Evolutionary conservation across 202 grass and related monocot species (phyloP).

Genomic region (Panicum virgatum): DNA sequence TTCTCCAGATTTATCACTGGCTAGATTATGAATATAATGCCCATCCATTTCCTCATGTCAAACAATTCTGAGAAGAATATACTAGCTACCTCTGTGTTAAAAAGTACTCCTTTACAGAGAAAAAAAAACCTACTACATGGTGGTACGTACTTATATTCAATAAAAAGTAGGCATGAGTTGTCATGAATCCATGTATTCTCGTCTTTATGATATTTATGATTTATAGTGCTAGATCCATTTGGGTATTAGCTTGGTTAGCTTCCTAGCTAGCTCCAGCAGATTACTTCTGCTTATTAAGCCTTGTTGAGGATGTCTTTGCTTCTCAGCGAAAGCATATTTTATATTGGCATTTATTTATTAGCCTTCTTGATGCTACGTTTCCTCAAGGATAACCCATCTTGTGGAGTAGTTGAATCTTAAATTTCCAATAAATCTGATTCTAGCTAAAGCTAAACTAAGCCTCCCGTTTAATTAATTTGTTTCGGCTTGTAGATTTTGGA

Average conservation of each 20-base stretch:
- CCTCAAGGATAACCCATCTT: background rate
- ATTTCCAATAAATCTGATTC: background rate
- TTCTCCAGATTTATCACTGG: too few relatives aligned
- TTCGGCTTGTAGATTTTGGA: background rate
- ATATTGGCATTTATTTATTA: background rate
- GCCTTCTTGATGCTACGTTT: background rate
- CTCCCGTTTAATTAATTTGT: too few relatives aligned
- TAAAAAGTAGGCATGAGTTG: background rate
- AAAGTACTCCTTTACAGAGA: background rate
- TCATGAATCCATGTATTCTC: background rate
- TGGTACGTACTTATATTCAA: background rate
- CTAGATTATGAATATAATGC: background rate
- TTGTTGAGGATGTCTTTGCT: background rate
- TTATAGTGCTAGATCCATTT: background rate
- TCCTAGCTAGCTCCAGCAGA: too few relatives aligned
- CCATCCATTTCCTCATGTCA: background rate
- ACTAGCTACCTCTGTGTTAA: background rate
- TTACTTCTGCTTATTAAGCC: too few relatives aligned
- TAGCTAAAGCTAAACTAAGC: background rate
- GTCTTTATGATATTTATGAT: background rate
- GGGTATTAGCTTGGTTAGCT: background rate
- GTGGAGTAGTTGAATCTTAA: background rate
- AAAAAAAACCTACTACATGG: background rate
- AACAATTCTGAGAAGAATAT: too few relatives aligned
- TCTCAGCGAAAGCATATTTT: background rate